Evolutionary conservation across 2,329 filamentous ascomycete species (phyloP), one percentile per base, ranked within the genome.

Genomic region (Albifimbria verrucaria): DNA sequence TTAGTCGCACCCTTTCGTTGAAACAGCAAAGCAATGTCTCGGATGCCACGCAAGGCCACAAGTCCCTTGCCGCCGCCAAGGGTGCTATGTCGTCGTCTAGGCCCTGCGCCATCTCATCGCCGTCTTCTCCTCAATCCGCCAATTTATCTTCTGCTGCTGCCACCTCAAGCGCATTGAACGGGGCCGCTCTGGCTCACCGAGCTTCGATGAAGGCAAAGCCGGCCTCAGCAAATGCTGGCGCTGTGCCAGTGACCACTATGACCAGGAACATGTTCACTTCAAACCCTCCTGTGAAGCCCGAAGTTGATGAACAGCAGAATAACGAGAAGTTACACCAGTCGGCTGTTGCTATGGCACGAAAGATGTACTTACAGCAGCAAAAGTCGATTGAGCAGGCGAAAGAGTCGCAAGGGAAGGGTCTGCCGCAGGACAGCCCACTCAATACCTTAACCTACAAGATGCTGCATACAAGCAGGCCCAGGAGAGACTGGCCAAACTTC

Each of bases 341-440:
- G 20, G 91, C 92, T 2, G 77, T 96, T 3, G 90, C 89, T 11
- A 96, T 97, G 91, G 92, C 92, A 7, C 89, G 87, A 70, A 84
- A 88, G 60, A 93, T 96, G 85, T 96, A 92, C 65, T 82, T 77
- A 11, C 76, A 83, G 28, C 86, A 91, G 60, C 83, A 90, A 56
- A 82, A 80, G 55, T 79, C 79, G 55, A 75, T 81, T 2, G 80
- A 85, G 7, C 74, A 78, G 55, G 71, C 75, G 25, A 76, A 72
- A 57, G 74, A 74, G 50, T 64, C 64, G 1, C 68, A 77, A 11
- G 67, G 61, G 15, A 66, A 65, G 64, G 65, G 10, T 48, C 55
- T 12, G 62, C 72, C 55, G 59, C 67, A 2, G 39, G 55, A 5
- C 78, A 82, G 52, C 73, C 85, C 7, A 81, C 80, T 62, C 75